phyloP scores from a whole-genome alignment of 441 rosid genomes.

The Pelargonium cotyledonis region DNA sequence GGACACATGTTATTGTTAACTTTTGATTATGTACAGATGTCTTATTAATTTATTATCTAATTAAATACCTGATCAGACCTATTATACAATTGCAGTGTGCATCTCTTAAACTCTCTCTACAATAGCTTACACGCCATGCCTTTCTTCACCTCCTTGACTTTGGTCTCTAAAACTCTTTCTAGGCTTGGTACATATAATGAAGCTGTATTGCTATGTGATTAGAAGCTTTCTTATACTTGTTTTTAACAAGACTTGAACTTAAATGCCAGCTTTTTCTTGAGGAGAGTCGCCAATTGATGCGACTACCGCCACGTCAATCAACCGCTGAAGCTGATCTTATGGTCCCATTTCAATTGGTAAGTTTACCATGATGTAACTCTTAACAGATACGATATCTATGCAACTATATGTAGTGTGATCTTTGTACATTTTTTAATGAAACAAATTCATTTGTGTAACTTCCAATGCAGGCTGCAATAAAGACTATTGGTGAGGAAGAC shows the following conservation, averaged over 20 bases:
- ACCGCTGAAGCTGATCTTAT: conserved; percentile 96
- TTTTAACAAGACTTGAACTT: conserved; percentile 12
- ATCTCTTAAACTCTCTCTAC: neutral
- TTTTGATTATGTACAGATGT: neutral
- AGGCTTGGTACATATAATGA: neutral
- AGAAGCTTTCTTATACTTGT: neutral
- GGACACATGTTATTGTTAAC: neutral
- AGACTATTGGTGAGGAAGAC: conserved; percentile 90
- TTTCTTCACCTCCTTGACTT: neutral
- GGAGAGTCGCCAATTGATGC: conserved; percentile 94
- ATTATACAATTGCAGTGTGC: neutral
- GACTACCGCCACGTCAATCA: conserved; percentile 92
- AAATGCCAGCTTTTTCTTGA: conserved; percentile 83
- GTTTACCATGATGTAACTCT: conserved; percentile 23
- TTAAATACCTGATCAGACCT: neutral
- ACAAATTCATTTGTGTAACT: conserved; percentile 20
- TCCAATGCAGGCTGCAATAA: conserved; percentile 76
- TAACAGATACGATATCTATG: conserved; percentile 12
- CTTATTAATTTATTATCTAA: neutral
- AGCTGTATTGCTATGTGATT: neutral
- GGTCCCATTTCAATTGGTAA: conserved; percentile 94
- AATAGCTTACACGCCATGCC: neutral
- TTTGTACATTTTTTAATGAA: conserved; percentile 11
- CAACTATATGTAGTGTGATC: conserved; percentile 13
- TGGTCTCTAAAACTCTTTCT: neutral